These are phyloP conservation scores for Nitzschia putrida DNA, from an alignment of 108 stramenopile species.

Conservation along the genomic window DNA sequence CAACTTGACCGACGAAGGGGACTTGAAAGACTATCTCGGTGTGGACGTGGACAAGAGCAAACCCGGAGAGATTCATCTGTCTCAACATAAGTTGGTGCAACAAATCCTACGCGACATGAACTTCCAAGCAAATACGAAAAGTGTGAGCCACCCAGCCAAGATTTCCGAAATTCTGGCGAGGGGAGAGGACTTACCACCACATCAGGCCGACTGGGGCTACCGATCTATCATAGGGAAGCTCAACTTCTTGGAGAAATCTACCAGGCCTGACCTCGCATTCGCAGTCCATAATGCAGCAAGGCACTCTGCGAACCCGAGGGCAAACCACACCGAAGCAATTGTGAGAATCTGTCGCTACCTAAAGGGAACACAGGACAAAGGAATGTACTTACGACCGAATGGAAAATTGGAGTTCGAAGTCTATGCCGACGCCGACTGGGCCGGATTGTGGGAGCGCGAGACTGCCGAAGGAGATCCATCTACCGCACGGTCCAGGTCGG, in stretches of 20 bases:
- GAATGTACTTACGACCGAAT: constrained; percentile 22
- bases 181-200: background rate
- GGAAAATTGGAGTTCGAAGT: constrained; percentile 25
- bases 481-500: constrained; percentile 24
- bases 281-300: too few species aligned
- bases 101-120: constrained; percentile 22
- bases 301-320: constrained; percentile 22
- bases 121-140: constrained; percentile 1
- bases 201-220: constrained; percentile 14
- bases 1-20: too few species aligned
- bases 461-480: constrained; percentile 18
- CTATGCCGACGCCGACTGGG: constrained; percentile 53
- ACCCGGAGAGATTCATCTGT: too few species aligned
- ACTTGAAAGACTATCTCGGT: constrained; percentile 39
- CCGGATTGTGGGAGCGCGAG: constrained; percentile 41
- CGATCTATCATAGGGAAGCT: constrained; percentile 43
- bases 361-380: constrained; percentile 24
- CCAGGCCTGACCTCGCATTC: constrained; percentile 40
- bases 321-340: constrained; percentile 40
- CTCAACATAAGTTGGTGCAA: constrained; percentile 42
- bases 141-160: background rate
- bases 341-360: constrained; percentile 34
- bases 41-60: constrained; percentile 34
- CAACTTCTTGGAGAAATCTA: constrained; percentile 38
- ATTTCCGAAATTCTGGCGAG: constrained; percentile 11